phyloP scores from a whole-genome alignment of 2,329 filamentous ascomycete genomes.

The Penicillium sp. region DNA sequence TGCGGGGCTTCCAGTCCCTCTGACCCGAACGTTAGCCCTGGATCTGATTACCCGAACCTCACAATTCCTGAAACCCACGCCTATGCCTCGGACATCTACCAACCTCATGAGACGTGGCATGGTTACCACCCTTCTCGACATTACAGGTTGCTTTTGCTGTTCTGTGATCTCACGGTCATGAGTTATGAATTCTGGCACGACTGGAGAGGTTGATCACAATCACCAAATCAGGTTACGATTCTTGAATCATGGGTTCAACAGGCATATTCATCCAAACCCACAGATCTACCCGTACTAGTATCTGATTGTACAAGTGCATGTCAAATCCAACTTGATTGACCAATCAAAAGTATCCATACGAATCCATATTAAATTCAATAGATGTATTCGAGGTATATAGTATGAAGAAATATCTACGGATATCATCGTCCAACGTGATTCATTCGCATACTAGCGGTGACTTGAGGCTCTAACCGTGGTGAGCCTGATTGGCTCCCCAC shows the following conservation, averaged over 20 bases:
- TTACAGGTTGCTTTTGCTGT: constrained; percentile 56
- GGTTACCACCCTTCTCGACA: constrained; percentile 42
- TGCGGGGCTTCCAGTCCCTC: background rate
- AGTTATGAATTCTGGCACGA: constrained; percentile 58
- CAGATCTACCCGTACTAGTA: background rate
- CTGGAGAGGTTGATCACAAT: constrained; percentile 26
- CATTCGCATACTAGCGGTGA: background rate
- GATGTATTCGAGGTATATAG: background rate
- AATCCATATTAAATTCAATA: background rate
- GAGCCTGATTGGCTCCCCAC: background rate
- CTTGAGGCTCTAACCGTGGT: background rate
- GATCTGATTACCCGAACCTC: background rate
- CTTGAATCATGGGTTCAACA: background rate
- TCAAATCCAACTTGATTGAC: background rate
- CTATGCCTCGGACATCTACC: constrained; percentile 29
- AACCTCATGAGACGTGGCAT: constrained; percentile 39
- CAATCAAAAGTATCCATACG: background rate
- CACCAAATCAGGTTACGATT: background rate
- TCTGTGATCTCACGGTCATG: constrained; percentile 55
- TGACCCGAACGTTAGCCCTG: background rate
- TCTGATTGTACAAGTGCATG: background rate
- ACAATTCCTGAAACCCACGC: constrained; percentile 38
- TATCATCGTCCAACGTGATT: background rate
- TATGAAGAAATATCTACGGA: background rate
- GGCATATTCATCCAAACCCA: background rate